Percentiles rank a stretch among this genome's conserved stretches.
These are phyloP conservation scores for Speleostelium caveatum DNA, from an alignment of 78 protist genomes.

Conservation along the genomic window DNA sequence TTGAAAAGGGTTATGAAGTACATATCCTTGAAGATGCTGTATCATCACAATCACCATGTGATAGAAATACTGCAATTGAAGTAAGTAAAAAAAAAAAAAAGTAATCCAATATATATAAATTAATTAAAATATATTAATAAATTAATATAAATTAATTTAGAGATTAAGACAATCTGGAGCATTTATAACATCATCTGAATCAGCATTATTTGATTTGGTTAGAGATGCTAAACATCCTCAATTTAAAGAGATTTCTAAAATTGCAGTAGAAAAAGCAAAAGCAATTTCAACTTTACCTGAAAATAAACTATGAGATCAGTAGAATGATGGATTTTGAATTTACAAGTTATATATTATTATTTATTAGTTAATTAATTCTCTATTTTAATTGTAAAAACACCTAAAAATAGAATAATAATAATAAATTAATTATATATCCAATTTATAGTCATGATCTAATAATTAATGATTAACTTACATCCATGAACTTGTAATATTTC, in stretches of 20 bases:
- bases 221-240: slow-evolving; percentile 40
- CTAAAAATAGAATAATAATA: background rate
- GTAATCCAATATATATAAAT: background rate
- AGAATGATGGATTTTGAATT: no score
- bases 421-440: background rate
- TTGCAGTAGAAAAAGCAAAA: slow-evolving; percentile 15
- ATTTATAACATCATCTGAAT: slow-evolving; percentile 50
- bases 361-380: slow-evolving; percentile 24
- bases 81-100: background rate
- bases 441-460: background rate
- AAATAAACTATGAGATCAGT: no score
- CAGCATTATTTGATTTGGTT: slow-evolving; percentile 61
- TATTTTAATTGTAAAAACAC: slow-evolving; percentile 50
- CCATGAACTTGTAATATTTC: slow-evolving; percentile 58
- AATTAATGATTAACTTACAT: background rate
- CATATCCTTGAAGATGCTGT: slow-evolving; percentile 84
- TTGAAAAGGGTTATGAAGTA: slow-evolving; percentile 78
- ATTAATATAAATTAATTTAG: slow-evolving; percentile 13
- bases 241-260: slow-evolving; percentile 41
- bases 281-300: no score
- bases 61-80: slow-evolving; percentile 70
- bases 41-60: slow-evolving; percentile 3
- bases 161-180: slow-evolving; percentile 80
- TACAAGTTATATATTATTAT: no score
- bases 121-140: background rate